Percentiles rank a stretch among this genome's conserved stretches.
Evolutionary conservation across 2,329 filamentous ascomycete genomes (phyloP).

Genomic region (Hymenoscyphus albidus): DNA sequence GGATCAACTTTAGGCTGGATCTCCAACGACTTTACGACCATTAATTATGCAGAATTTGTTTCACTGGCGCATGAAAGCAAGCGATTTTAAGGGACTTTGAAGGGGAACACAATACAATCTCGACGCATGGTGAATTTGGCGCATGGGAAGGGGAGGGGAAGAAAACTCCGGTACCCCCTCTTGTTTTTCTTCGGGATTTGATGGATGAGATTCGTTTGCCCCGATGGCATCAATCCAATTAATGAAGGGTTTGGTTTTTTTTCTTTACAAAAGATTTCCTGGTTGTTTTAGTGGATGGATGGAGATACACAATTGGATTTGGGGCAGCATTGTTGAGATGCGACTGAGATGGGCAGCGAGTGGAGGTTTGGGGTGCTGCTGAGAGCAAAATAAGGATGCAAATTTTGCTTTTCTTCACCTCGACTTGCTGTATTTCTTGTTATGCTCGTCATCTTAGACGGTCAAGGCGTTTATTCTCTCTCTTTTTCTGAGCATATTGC

Average conservation of each 20-base stretch:
- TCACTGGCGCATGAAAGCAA: not conserved
- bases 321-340: not conserved
- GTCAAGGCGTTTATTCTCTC: not conserved
- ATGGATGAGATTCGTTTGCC: not conserved
- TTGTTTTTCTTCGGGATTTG: not conserved
- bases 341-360: not conserved
- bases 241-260: not conserved
- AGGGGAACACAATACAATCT: not conserved
- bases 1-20: slow-evolving; percentile 11
- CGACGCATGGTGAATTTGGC: slow-evolving; percentile 1
- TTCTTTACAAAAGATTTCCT: not conserved
- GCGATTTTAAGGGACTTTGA: not conserved
- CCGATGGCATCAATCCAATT: not conserved
- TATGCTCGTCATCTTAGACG: not conserved
- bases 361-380: not conserved
- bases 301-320: not conserved
- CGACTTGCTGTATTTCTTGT: not conserved
- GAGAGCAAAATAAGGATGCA: not conserved
- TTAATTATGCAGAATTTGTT: not conserved
- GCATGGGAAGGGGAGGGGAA: not conserved
- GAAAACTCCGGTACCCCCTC: not conserved
- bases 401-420: not conserved
- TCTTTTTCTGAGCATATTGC: not conserved
- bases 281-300: not conserved
- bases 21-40: slow-evolving; percentile 5